Base-by-base conservation (phyloP, 1,284 basidiomycete species). In the Marasmius tenuissimus region DNA sequence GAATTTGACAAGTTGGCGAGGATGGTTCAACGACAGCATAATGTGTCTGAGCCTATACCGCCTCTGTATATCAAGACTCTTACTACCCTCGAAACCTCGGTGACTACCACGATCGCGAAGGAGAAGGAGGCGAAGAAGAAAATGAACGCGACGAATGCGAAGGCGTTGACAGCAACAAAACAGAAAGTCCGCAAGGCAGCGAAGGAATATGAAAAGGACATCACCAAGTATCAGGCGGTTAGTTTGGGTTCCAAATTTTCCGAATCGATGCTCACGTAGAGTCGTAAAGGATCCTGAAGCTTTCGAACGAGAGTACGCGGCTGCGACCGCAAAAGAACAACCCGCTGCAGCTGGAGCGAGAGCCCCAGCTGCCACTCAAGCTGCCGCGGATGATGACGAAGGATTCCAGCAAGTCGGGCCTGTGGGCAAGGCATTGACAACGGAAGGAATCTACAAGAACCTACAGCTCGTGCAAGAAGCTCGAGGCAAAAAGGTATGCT, bases 1-100 rank as follows among this genome's bases (percentile, higher is more conserved):
- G 97, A 99, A 79, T 98, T 97, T 75, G 97, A 99, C 80, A 97
- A 97, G 76, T 85, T 99, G 60, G 78, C 87, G 58, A 93, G 96
- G 57, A 91, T 98, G 79, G 89, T 96, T 66, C 89, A 94, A 72
- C 87, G 93, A 62, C 94, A 97, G 74, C 91, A 91, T 73, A 92
- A 93, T 66, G 84, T 93, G 37, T 85, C 90, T 39, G 96, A 97
- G 72, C 89, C 92, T 55, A 86, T 97, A 58, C 96, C 97, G 33
- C 86, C 93, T 10, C 88, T 93, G 70, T 99, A 92, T 81, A 82
- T 98, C 70, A 87, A 87, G 69, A 87, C 89, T 35, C 81, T 99
- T 55, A 75, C 85, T 61, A 86, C 81, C 66, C 86, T 99, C 55
- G 96, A 99, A 69, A 76, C 81, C 49, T 88, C 90, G 49, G 80